Conservation (phyloP, 805 yeast genomes). For the Saccharomycopsis synnaedendra region DNA sequence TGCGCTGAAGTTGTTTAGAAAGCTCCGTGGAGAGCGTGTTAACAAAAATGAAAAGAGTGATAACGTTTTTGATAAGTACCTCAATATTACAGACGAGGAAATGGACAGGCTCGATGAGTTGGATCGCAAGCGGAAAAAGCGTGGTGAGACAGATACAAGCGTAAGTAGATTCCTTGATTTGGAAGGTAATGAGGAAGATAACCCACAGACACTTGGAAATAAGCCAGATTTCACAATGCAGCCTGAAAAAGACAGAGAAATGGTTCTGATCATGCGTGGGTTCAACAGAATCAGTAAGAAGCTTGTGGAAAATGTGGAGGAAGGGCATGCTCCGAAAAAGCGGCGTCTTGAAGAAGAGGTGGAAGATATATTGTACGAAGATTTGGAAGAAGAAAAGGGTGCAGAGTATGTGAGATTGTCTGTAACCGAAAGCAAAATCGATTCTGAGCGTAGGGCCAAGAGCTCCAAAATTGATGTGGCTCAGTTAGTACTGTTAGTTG, state of each 20-base stretch:
- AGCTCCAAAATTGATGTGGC: not conserved
- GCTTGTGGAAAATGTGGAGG: slow-evolving; percentile 51
- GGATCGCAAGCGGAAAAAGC: slow-evolving; percentile 11
- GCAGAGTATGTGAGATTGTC: slow-evolving; percentile 44
- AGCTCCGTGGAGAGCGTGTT: slow-evolving; percentile 80
- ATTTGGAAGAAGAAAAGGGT: slow-evolving; percentile 35
- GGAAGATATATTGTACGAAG: slow-evolving; percentile 38
- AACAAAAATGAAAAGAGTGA: slow-evolving; percentile 73
- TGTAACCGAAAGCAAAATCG: slow-evolving; percentile 19
- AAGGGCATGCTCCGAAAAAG: slow-evolving; percentile 26
- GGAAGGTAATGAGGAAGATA: slow-evolving; percentile 72
- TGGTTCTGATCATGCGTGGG: slow-evolving; percentile 67
- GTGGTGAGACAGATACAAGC: slow-evolving; percentile 21
- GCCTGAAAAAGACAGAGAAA: slow-evolving; percentile 34
- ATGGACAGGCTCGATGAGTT: slow-evolving; percentile 13
- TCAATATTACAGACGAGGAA: slow-evolving; percentile 57
- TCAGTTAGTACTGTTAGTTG: not conserved
- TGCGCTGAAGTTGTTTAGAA: slow-evolving; percentile 77
- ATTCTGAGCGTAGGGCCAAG: not conserved
- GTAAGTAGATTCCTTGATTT: slow-evolving; percentile 58
- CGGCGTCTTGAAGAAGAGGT: slow-evolving; percentile 23
- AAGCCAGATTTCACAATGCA: slow-evolving; percentile 86
- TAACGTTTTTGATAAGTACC: slow-evolving; percentile 70
- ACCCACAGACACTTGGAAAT: slow-evolving; percentile 65
- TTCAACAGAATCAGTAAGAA: slow-evolving; percentile 83